These are phyloP conservation scores for Talaromyces borbonicus DNA, from an alignment of 495 filamentous ascomycete genomes.

Conservation along the genomic window DNA sequence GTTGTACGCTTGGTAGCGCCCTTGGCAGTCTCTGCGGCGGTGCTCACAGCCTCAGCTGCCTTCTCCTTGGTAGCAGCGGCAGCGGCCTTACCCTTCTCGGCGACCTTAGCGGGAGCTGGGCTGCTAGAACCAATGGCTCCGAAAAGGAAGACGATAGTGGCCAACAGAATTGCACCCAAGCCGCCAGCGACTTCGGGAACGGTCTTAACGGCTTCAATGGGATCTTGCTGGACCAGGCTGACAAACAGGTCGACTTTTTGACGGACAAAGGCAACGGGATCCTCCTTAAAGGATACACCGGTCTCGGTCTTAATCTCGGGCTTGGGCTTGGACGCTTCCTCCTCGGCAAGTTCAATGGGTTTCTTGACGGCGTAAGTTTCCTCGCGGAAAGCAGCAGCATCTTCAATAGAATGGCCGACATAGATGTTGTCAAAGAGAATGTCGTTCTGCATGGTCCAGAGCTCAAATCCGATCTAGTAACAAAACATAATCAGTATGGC, in stretches of 20 bases:
- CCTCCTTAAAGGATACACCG: slow-evolving; percentile 84
- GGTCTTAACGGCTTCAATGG: slow-evolving; percentile 80
- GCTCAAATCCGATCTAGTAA: slow-evolving; percentile 92
- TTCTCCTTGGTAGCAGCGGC: slow-evolving; percentile 72
- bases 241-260: slow-evolving; percentile 89
- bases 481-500: background rate
- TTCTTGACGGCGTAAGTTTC: slow-evolving; percentile 94
- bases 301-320: slow-evolving; percentile 53
- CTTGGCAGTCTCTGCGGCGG: slow-evolving; percentile 58
- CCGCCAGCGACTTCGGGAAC: slow-evolving; percentile 85
- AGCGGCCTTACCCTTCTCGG: slow-evolving; percentile 62
- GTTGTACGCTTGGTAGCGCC: slow-evolving; percentile 55
- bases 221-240: slow-evolving; percentile 75
- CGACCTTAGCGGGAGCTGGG: slow-evolving; percentile 44
- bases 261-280: slow-evolving; percentile 79
- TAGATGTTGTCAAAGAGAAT: slow-evolving; percentile 99
- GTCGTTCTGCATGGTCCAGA: slow-evolving; percentile 99
- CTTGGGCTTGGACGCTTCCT: slow-evolving; percentile 78
- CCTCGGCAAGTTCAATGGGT: slow-evolving; percentile 70
- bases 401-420: slow-evolving; percentile 93
- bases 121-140: slow-evolving; percentile 44
- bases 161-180: slow-evolving; percentile 56
- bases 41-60: slow-evolving; percentile 55
- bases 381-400: slow-evolving; percentile 80
- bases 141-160: slow-evolving; percentile 58